Percentiles rank a stretch among this genome's conserved stretches.
Evolutionary conservation across 805 yeast genomes (phyloP).

Genomic region (Lipomyces starkeyi): DNA sequence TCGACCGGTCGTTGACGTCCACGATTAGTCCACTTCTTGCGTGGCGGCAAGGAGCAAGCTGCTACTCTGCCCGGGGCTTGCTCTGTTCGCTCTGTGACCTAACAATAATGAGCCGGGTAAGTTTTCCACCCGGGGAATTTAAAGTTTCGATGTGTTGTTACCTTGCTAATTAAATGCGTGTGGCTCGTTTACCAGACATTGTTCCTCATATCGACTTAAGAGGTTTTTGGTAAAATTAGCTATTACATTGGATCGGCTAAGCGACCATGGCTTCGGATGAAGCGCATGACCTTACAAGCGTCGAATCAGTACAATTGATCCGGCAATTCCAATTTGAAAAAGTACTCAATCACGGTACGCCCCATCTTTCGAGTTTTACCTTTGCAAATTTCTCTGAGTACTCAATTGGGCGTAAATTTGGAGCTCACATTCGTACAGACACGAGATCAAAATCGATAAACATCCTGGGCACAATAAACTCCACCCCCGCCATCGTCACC

Average conservation of each 20-base stretch:
- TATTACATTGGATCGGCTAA: too few species aligned
- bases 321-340: constrained; percentile 18
- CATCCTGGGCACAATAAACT: constrained; percentile 69
- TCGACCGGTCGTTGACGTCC: neutral
- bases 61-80: neutral
- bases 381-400: too few species aligned
- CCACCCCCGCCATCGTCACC: constrained; percentile 67
- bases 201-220: too few species aligned
- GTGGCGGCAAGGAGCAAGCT: neutral
- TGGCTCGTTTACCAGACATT: too few species aligned
- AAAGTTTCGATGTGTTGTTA: neutral
- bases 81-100: neutral
- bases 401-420: too few species aligned
- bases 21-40: neutral
- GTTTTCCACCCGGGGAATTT: neutral
- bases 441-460: constrained; percentile 71
- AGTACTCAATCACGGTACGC: constrained; percentile 22
- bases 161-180: too few species aligned
- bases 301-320: constrained; percentile 3
- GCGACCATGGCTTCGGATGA: neutral
- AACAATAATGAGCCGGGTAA: neutral
- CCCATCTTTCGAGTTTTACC: too few species aligned
- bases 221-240: too few species aligned
- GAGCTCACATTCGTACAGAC: constrained; percentile 45
- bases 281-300: neutral